phyloP scores from a whole-genome alignment of 805 yeast genomes.

The Starmera caribaea region DNA sequence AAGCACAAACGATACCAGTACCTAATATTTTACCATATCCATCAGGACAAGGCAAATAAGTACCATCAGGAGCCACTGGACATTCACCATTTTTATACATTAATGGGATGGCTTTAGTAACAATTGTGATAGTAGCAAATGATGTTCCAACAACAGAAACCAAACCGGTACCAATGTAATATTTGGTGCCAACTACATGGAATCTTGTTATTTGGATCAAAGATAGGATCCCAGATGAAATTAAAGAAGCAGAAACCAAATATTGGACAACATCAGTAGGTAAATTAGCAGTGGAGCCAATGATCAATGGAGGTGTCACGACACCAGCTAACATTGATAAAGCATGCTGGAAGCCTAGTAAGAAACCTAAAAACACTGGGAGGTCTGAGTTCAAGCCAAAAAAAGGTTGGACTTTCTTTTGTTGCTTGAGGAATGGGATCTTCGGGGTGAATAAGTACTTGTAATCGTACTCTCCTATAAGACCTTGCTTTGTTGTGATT shows the following conservation, averaged over 20 bases:
- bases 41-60: constrained; percentile 67
- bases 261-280: constrained; percentile 40
- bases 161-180: constrained; percentile 80
- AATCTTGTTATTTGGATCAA: constrained; percentile 72
- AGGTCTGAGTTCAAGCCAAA: constrained; percentile 72
- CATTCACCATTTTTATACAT: constrained; percentile 72
- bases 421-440: constrained; percentile 50
- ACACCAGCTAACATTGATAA: constrained; percentile 90
- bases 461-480: constrained; percentile 84
- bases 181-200: constrained; percentile 63
- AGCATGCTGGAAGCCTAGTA: constrained; percentile 83
- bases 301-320: constrained; percentile 73
- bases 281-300: constrained; percentile 55
- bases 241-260: constrained; percentile 62
- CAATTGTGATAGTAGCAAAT: constrained; percentile 80
- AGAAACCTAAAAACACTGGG: constrained; percentile 69
- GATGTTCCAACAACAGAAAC: constrained; percentile 88
- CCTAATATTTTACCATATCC: constrained; percentile 87
- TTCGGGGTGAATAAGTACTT: constrained; percentile 71
- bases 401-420: constrained; percentile 57
- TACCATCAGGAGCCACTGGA: constrained; percentile 55
- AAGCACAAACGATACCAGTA: constrained; percentile 69
- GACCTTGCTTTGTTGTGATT: constrained; percentile 68
- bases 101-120: constrained; percentile 62
- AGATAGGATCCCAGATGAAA: constrained; percentile 63